Evolutionary conservation across 1,139 yeast species (phyloP).

Genomic region (Lodderomyces beijingensis): DNA sequence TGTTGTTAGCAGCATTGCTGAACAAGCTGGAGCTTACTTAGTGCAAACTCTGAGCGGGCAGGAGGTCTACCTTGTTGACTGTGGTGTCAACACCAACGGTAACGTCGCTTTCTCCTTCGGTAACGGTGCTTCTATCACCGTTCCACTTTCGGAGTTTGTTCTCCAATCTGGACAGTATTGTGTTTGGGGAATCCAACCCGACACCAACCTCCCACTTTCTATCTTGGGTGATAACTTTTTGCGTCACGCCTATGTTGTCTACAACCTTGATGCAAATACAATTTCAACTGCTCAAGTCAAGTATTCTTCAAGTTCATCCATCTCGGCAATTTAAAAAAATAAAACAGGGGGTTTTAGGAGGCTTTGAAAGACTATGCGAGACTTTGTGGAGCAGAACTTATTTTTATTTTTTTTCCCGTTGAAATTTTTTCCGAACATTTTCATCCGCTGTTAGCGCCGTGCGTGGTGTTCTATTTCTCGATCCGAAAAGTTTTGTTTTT

Average conservation of each 20-base stretch:
- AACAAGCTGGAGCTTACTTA: slow-evolving; percentile 15
- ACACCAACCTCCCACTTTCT: slow-evolving; percentile 1
- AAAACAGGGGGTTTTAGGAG: no score
- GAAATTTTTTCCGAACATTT: no score
- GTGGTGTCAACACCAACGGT: slow-evolving; percentile 5
- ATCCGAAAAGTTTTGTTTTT: no score
- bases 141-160: slow-evolving; percentile 10
- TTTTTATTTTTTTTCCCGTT: no score
- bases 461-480: no score
- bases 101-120: slow-evolving; percentile 14
- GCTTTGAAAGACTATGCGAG: no score
- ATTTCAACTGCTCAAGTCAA: slow-evolving; percentile 26
- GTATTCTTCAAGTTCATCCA: slow-evolving; percentile 13
- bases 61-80: slow-evolving; percentile 6
- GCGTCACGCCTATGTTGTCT: slow-evolving; percentile 26
- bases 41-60: slow-evolving; percentile 3
- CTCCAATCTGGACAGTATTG: slow-evolving; percentile 5
- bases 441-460: no score
- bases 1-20: slow-evolving; percentile 18
- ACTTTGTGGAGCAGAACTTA: no score
- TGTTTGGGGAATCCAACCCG: slow-evolving; percentile 7
- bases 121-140: slow-evolving; percentile 6
- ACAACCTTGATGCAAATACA: slow-evolving; percentile 23
- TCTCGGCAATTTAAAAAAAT: slow-evolving; percentile 7
- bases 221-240: slow-evolving; percentile 29